Evolutionary conservation across 106 monocot species (phyloP), one percentile per base, ranked within the genome.

Genomic region (Platanthera zijinensis): DNA sequence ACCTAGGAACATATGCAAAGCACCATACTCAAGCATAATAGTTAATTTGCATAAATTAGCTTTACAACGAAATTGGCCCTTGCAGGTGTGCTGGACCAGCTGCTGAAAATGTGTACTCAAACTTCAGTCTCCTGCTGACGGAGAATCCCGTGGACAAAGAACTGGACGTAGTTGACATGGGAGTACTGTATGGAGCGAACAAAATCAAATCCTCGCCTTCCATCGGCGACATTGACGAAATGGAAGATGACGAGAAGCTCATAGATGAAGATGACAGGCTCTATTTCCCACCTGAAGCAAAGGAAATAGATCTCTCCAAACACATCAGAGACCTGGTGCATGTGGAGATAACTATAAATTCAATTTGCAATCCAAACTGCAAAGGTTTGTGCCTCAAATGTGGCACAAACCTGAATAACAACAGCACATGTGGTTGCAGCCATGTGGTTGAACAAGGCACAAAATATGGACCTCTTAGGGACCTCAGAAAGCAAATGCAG

Each of bases 231-330:
- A 12, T 12, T 11, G 66, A 77, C 0, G 80, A 80, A 17, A 87
- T 82, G 6, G 90, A 85, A 25, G 84, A 85, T 0, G 87, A 91
- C 62, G 97, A 91, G 62, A 62, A 77, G 21, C 74, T 78, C 15
- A 92, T 94, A 72, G 92, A 99, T 48, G 73, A 75, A 73, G 97
- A 99, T 56, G 97, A 99, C 52, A 77, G 74, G 80, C 76, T 99
- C 56, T 78, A 94, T 68, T 99, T 99, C 71, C 97, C 97, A 0
- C 18, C 82, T 22, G 89, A 82, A 77, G 85, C 86, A 19, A 94
- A 81, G 57, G 91, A 94, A 68, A 86, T 94, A 5, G 97, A 99
- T 75, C 84, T 99, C 46, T 99, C 97, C 8, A 99, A 99, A 69
- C 83, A 94, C 61, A 81, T 99, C 5, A 47, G 94, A 9, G 97